These are phyloP conservation scores for Phaeosphaeriaceae sp. DNA, from an alignment of 2,329 filamentous ascomycete species.

Conservation along the genomic window DNA sequence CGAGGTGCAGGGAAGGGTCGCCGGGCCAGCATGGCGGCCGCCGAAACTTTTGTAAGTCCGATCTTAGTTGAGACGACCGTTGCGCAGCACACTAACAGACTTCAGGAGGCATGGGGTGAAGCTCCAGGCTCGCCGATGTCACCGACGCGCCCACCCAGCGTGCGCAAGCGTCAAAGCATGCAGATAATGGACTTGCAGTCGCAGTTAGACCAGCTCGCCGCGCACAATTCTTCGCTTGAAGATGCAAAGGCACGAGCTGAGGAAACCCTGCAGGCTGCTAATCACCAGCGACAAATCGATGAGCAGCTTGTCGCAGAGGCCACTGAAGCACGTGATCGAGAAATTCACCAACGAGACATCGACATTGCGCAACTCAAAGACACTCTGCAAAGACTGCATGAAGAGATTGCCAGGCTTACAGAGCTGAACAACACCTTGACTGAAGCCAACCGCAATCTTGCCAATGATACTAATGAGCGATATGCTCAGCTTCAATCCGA, in stretches of 20 bases:
- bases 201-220: constrained; percentile 80
- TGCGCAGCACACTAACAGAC: constrained; percentile 31
- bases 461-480: constrained; percentile 75
- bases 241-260: constrained; percentile 76
- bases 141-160: constrained; percentile 90
- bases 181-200: constrained; percentile 89
- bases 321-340: constrained; percentile 69
- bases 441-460: constrained; percentile 78
- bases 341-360: constrained; percentile 80
- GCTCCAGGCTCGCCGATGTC: constrained; percentile 88
- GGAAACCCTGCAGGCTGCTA: constrained; percentile 64
- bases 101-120: constrained; percentile 91
- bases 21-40: constrained; percentile 76
- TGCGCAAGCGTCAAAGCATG: constrained; percentile 97
- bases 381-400: constrained; percentile 79
- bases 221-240: constrained; percentile 81
- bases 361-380: constrained; percentile 85
- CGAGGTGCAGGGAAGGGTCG: constrained; percentile 88
- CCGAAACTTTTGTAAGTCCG: constrained; percentile 85
- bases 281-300: constrained; percentile 61
- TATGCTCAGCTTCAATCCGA: constrained; percentile 72
- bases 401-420: constrained; percentile 79
- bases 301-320: constrained; percentile 58
- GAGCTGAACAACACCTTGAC: constrained; percentile 83
- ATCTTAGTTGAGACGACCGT: constrained; percentile 10